phyloP scores from a whole-genome alignment of 495 filamentous ascomycete genomes.

The Penicillium manginii region DNA sequence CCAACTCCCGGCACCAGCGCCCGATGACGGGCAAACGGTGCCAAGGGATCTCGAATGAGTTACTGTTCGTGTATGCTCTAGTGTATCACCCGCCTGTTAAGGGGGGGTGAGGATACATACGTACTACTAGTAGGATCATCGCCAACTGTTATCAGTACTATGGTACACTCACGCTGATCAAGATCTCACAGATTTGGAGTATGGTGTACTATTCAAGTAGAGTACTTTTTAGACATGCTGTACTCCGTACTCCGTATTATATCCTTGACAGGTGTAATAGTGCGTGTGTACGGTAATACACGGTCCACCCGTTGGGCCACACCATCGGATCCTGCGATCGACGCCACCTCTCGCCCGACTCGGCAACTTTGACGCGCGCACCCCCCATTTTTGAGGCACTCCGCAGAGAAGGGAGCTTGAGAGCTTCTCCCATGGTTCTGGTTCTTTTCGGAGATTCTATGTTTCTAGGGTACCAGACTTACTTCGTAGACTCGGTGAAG shows the following conservation, averaged over 20 bases:
- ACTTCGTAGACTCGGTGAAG: background rate
- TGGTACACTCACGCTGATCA: background rate
- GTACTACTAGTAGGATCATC: slow-evolving; percentile 1
- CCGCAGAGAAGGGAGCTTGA: background rate
- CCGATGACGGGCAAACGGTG: slow-evolving; percentile 18
- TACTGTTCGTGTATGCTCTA: background rate
- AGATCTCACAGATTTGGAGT: too few relatives aligned
- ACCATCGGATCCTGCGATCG: slow-evolving; percentile 29
- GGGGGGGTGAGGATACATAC: too few relatives aligned
- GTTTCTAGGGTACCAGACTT: background rate
- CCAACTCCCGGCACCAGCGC: slow-evolving; percentile 14
- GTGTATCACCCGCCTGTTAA: background rate
- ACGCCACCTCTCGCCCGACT: slow-evolving; percentile 20
- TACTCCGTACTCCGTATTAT: too few relatives aligned
- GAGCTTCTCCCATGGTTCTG: background rate
- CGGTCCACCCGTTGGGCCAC: slow-evolving; percentile 29
- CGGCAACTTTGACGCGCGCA: slow-evolving; percentile 13
- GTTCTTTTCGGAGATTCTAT: background rate
- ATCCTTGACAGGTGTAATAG: too few relatives aligned
- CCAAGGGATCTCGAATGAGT: slow-evolving; percentile 9
- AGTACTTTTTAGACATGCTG: too few relatives aligned
- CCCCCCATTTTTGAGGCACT: slow-evolving; percentile 11
- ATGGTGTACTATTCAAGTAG: too few relatives aligned
- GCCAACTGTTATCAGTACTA: background rate
- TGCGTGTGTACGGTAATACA: background rate